These are phyloP conservation scores for Skeletonema costatum DNA, from an alignment of 108 stramenopile species.

Conservation along the genomic window DNA sequence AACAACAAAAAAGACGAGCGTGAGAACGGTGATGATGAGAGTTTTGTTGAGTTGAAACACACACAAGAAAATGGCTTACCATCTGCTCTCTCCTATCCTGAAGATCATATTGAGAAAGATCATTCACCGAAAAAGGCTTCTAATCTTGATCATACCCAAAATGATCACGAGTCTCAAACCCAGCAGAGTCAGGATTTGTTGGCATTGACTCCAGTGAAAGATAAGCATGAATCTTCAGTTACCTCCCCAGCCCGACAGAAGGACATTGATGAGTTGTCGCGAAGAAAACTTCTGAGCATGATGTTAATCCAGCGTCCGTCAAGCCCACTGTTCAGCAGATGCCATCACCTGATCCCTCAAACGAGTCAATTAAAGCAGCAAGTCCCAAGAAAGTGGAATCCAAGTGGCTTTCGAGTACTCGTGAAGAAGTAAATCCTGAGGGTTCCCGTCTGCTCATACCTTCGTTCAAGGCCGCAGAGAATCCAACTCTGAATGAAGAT, in stretches of 20 bases:
- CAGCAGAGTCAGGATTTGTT: conserved; percentile 41
- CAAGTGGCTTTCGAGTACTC: conserved; percentile 23
- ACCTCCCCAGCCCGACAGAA: not conserved
- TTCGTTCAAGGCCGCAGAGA: conserved; percentile 2
- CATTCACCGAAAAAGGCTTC: not conserved
- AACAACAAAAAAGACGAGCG: not conserved
- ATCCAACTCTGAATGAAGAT: not conserved
- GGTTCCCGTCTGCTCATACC: conserved; percentile 19
- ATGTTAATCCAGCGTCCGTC: not conserved
- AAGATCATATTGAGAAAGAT: conserved; percentile 18
- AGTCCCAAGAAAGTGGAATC: not conserved
- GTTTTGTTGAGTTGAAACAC: conserved; percentile 20
- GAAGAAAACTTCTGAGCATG: not conserved
- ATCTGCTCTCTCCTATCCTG: conserved; percentile 32
- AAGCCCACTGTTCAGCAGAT: not conserved
- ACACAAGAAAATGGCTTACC: conserved; percentile 27
- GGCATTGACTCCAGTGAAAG: conserved; percentile 8
- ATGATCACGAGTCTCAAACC: not conserved
- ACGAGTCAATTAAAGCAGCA: not conserved
- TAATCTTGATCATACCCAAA: not conserved
- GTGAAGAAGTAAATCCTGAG: not conserved
- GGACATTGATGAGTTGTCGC: not conserved
- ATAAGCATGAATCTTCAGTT: not conserved
- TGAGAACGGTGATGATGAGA: not conserved
- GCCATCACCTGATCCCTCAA: not conserved